These are phyloP conservation scores for Chrysanthemum seticuspe DNA, from an alignment of 129 eudicot species.

Conservation along the genomic window DNA sequence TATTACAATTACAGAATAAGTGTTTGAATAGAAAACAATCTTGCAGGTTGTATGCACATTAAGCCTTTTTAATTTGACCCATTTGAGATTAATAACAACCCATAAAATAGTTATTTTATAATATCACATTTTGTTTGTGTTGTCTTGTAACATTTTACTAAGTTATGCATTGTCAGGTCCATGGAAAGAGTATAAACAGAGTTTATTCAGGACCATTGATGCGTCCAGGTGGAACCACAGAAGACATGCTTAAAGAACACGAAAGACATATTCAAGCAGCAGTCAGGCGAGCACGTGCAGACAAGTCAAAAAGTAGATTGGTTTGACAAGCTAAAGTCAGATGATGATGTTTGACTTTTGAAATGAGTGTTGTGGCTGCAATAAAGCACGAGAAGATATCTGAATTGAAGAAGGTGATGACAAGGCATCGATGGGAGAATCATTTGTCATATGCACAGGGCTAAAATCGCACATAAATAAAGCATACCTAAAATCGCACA, in stretches of 20 bases:
- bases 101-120: no score
- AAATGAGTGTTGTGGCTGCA: slow-evolving; percentile 21
- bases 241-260: slow-evolving; percentile 82
- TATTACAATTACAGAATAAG: no score
- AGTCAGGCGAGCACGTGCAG: slow-evolving; percentile 69
- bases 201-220: slow-evolving; percentile 79
- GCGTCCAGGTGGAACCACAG: slow-evolving; percentile 72
- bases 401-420: slow-evolving; percentile 1
- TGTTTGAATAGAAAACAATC: no score
- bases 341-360: slow-evolving; percentile 15
- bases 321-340: slow-evolving; percentile 11
- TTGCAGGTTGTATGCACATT: no score
- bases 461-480: slow-evolving; percentile 20
- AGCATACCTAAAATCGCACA: slow-evolving; percentile 18
- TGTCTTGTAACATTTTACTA: slow-evolving; percentile 7
- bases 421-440: slow-evolving; percentile 19
- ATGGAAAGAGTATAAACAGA: slow-evolving; percentile 49
- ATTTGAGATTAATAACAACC: background rate
- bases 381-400: slow-evolving; percentile 11
- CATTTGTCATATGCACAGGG: slow-evolving; percentile 2
- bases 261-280: slow-evolving; percentile 84
- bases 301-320: slow-evolving; percentile 38
- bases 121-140: background rate
- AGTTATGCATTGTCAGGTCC: slow-evolving; percentile 39
- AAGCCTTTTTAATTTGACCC: background rate